A percentile compares a stretch with the other conserved stretches of the same genome.
Evolutionary conservation across 2,329 filamentous ascomycete species (phyloP).

Genomic region (Paraphoma sp.): DNA sequence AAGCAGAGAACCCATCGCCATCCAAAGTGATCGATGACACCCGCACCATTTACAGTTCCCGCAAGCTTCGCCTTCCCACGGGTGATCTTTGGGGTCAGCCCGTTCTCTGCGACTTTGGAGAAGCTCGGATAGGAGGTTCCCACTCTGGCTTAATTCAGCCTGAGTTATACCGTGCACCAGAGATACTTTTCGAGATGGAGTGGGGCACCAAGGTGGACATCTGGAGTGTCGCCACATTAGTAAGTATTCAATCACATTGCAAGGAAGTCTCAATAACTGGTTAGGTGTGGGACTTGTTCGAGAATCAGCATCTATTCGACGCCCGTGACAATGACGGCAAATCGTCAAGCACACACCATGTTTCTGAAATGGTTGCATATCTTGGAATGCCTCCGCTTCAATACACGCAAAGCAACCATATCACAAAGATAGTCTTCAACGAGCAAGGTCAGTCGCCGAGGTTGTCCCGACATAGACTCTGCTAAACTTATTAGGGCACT

Average conservation of each 20-base stretch:
- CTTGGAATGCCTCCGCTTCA: conserved; percentile 33
- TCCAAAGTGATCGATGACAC: conserved; percentile 43
- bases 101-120: conserved; percentile 49
- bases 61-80: conserved; percentile 39
- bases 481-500: conserved; percentile 14
- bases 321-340: conserved; percentile 28
- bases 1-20: conserved; percentile 48
- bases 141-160: conserved; percentile 45
- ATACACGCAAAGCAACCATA: conserved; percentile 25
- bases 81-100: conserved; percentile 38
- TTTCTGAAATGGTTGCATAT: conserved; percentile 41
- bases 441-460: conserved; percentile 28
- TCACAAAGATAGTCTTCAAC: conserved; percentile 30
- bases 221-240: conserved; percentile 49
- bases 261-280: conserved; percentile 3
- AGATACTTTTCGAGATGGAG: conserved; percentile 46
- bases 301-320: conserved; percentile 44
- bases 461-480: conserved; percentile 1
- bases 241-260: conserved; percentile 29
- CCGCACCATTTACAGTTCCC: conserved; percentile 27
- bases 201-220: conserved; percentile 50
- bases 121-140: conserved; percentile 38
- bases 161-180: conserved; percentile 49
- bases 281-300: conserved; percentile 49
- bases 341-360: conserved; percentile 34